Conservation (phyloP, 75 land plant genomes). For the Selaginella moellendorffii region DNA sequence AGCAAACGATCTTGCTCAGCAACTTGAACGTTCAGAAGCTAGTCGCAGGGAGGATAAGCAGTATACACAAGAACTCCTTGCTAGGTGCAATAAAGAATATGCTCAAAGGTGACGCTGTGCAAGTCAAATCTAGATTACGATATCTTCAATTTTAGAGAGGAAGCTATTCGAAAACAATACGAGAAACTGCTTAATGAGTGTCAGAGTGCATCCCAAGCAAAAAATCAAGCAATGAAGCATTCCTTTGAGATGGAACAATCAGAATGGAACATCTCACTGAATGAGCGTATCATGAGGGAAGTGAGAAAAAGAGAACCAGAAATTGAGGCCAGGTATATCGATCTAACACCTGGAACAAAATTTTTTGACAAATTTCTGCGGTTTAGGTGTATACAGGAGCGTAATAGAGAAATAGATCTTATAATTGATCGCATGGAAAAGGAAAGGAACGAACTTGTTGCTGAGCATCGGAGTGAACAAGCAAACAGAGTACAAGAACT, state of each 20-base stretch:
- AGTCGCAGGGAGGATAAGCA: constrained; percentile 24
- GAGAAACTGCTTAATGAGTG: constrained; percentile 12
- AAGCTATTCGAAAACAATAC: constrained; percentile 13
- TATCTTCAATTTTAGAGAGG: constrained; percentile 12
- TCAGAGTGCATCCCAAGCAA: constrained; percentile 3
- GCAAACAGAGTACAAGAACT: constrained; percentile 11
- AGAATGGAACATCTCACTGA: constrained; percentile 9
- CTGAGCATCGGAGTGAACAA: constrained; percentile 10
- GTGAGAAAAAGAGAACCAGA: constrained; percentile 11
- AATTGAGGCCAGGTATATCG: constrained; percentile 12
- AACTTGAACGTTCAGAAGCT: constrained; percentile 20
- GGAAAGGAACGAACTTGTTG: constrained; percentile 15
- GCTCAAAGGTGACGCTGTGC: constrained; percentile 1
- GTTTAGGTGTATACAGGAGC: constrained; percentile 13
- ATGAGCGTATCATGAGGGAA: constrained; percentile 5
- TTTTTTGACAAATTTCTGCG: constrained; percentile 3
- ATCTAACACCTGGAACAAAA: neutral
- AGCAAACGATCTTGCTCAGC: constrained; percentile 13
- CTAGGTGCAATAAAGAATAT: constrained; percentile 17
- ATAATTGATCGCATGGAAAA: constrained; percentile 16
- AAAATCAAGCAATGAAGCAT: constrained; percentile 8
- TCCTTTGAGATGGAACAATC: neutral
- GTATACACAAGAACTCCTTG: constrained; percentile 19
- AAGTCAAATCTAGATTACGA: neutral
- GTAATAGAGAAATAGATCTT: constrained; percentile 20